Evolutionary conservation across 441 rosid species (phyloP), one percentile per base, ranked within the genome.

Genomic region (Corymbia citriodora): DNA sequence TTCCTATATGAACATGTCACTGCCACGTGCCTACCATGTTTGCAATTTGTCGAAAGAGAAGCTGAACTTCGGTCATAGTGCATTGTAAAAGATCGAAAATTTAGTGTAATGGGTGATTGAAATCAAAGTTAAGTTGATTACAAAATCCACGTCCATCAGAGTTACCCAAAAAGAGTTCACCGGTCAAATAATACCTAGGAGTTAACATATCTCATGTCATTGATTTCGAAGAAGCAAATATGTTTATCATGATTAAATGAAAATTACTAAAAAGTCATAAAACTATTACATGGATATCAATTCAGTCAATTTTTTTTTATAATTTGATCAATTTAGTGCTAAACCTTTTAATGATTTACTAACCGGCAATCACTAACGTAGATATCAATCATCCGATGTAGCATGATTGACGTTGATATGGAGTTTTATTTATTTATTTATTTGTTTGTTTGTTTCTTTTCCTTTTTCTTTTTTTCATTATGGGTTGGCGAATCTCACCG

Each of bases 381-480:
- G 7, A 63, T 0, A 0, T 1, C n/a, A 3, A 0, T 33, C 9
- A 3, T 63, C 4, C 1, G 29, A 63, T 3, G 2, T n/a, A 3
- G 8, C 0, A 29, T 63, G 31, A 0, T 63, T 0, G 0, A 29
- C 1, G 7, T 2, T 13, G 7, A 29, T 0, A 0, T 5, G 7
- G 31, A 29, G 25, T 21, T 23, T 29, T 63, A 27, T 29, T 29
- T 29, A n/a, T n/a, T n/a, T n/a, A 13, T 63, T 27, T 0, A 63
- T 61, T 12, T 2, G 27, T 12, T 63, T 63, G 5, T 63, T 29
- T 13, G 8, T 63, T 63, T 63, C 9, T 1, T 13, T 63, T 29
- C 1, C 2, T 12, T 1, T 29, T 63, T 23, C 23, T n/a, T 25
- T 59, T 59, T 3, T 13, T 63, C 70, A 14, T 18, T 29, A 1